A percentile compares a stretch with the other conserved stretches of the same genome.
Conservation (phyloP, 805 yeast genomes). For the Saccharomycopsis olivae region DNA sequence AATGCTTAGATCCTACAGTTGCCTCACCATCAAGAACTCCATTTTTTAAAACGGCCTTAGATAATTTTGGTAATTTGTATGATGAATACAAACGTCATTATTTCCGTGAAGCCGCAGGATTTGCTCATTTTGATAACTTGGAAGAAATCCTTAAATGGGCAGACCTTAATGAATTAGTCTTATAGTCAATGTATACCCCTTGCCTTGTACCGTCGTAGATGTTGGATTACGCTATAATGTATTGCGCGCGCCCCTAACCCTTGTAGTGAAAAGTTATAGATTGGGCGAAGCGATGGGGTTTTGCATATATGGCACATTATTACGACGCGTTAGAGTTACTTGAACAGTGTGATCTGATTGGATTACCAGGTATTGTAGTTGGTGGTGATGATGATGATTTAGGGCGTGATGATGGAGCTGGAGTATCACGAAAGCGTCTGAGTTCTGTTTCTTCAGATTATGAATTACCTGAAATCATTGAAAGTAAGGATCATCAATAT, state of each 20-base stretch:
- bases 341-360: constrained; percentile 15
- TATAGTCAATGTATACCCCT: not conserved
- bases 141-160: constrained; percentile 21
- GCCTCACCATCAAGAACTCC: constrained; percentile 19
- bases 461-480: constrained; percentile 6
- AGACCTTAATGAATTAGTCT: constrained; percentile 13
- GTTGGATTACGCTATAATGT: not conserved
- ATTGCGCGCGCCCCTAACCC: too few species aligned
- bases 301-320: constrained; percentile 8
- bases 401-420: not conserved
- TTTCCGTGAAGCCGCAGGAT: constrained; percentile 20
- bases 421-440: constrained; percentile 5
- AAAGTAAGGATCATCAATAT: not conserved
- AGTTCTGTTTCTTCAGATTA: constrained; percentile 7
- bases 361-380: constrained; percentile 7
- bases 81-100: constrained; percentile 7
- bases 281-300: too few species aligned
- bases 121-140: constrained; percentile 22
- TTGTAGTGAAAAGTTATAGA: too few species aligned
- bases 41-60: constrained; percentile 9
- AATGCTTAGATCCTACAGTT: constrained; percentile 27
- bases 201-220: not conserved
- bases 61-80: constrained; percentile 12
- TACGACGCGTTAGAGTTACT: constrained; percentile 13
- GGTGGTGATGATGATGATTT: not conserved